phyloP scores from a whole-genome alignment of 306 rosid genomes.

The Luffa aegyptiaca region DNA sequence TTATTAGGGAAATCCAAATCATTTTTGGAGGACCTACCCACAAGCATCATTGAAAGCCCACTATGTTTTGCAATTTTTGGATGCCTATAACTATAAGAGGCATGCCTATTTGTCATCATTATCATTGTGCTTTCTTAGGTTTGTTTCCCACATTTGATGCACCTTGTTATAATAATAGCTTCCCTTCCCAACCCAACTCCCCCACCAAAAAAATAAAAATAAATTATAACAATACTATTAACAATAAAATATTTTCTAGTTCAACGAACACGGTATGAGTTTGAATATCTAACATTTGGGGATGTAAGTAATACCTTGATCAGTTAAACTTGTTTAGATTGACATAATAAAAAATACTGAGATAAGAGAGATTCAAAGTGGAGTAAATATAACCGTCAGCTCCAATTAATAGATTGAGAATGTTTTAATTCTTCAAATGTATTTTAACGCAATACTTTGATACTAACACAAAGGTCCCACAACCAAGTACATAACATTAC shows the following conservation, averaged over 20 bases:
- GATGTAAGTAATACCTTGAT: neutral
- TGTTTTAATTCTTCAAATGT: neutral
- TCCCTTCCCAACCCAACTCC: neutral
- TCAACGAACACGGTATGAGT: neutral
- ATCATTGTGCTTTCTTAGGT: neutral
- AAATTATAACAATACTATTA: neutral
- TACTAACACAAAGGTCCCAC: neutral
- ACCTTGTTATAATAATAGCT: neutral
- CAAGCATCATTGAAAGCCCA: conserved; percentile 3
- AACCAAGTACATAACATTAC: neutral
- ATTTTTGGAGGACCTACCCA: conserved; percentile 1
- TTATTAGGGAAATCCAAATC: neutral
- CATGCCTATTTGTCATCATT: conserved; percentile 10
- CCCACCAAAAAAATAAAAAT: neutral
- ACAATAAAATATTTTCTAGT: neutral
- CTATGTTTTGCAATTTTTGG: neutral
- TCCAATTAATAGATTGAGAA: neutral
- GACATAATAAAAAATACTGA: neutral
- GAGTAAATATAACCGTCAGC: neutral
- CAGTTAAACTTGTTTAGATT: neutral
- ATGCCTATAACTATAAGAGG: neutral
- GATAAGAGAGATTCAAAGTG: neutral
- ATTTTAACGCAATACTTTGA: neutral
- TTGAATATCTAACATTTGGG: neutral
- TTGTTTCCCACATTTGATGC: conserved; percentile 2